Base-by-base conservation (phyloP, 2,329 filamentous ascomycete species). In the Xylaria sp. region DNA sequence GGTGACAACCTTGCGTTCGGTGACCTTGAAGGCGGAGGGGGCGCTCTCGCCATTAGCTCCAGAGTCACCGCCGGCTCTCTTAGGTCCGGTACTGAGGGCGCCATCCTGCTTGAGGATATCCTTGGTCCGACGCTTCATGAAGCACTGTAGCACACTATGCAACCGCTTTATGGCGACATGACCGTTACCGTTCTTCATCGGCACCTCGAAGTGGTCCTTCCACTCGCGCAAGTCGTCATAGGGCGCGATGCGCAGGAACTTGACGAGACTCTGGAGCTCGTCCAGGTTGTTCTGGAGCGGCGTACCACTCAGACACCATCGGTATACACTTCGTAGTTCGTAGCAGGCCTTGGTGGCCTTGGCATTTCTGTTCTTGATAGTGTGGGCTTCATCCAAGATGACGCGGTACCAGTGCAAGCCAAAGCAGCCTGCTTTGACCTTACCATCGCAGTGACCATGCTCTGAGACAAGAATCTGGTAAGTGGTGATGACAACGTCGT, bases 41-140 rank as follows among this genome's bases (percentile, higher is more conserved):
- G 73, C 71, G 58, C 76, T 74, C 57, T 72, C 68, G 65, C 72
- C 77, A 11, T 83, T 30, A 30, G 23, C 23, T 30, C 23, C 85
- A 56, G 72, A 67, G 63, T 72, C 77, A 11, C 83, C 84, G 3
- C 80, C 70, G 2, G 71, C 74, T 30, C 76, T 78, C 71, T 91
- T 90, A 55, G 88, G 86, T 44, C 90, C 90, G 30, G 89, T 87
- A 61, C 90, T 89, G 16, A 95, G 78, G 0, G 90, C 91, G 9
- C 91, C 90, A 9, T 91, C 91, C 67, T 91, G 83, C 75, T 94
- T 96, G 62, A 99, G 78, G n/a, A 99, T 91, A 19, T 96, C 92
- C 75, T 99, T 99, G 7, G 92, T 97, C 48, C 94, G 86, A n/a
- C 94, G 87, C 78, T 97, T 96, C 94, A 99, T 99, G 76, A 96